Percentiles rank a stretch among this genome's conserved stretches.
These are phyloP conservation scores for Jimgerdemannia flammicorona DNA, from an alignment of 192 early-diverging fungal genomes.

Conservation along the genomic window DNA sequence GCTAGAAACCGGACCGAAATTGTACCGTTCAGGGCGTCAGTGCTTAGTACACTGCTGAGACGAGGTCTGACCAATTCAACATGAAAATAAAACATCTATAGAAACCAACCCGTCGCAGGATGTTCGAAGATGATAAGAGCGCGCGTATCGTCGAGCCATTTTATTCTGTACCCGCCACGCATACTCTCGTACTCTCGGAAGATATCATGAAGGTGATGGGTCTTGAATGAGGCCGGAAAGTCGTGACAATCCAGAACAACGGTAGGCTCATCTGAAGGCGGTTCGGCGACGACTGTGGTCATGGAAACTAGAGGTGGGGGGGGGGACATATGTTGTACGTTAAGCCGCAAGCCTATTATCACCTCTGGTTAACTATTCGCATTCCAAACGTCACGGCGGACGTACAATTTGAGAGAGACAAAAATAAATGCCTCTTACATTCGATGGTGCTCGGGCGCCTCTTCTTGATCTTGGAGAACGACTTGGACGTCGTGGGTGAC, in stretches of 20 bases:
- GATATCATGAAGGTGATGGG: conserved; percentile 63
- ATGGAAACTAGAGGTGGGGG: too few relatives aligned
- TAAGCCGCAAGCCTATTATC: too few relatives aligned
- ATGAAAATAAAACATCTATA: neutral
- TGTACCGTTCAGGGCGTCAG: too few relatives aligned
- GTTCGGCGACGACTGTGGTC: conserved; percentile 9
- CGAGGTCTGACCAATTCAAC: too few relatives aligned
- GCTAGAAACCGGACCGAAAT: conserved; percentile 17
- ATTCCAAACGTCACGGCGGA: too few relatives aligned
- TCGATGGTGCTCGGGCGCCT: neutral
- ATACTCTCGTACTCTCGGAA: conserved; percentile 56
- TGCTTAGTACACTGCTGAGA: too few relatives aligned
- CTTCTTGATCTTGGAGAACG: neutral
- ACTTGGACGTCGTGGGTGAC: neutral
- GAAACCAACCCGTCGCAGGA: conserved; percentile 50
- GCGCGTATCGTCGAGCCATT: conserved; percentile 71
- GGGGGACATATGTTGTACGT: too few relatives aligned
- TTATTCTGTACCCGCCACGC: conserved; percentile 64
- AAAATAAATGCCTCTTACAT: neutral
- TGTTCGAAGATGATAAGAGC: conserved; percentile 67
- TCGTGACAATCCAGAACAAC: conserved; percentile 50
- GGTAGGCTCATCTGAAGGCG: conserved; percentile 34
- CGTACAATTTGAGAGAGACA: too few relatives aligned
- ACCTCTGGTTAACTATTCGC: too few relatives aligned
- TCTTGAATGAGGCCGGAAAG: conserved; percentile 65